These are phyloP conservation scores for Atkinsonella hypoxylon DNA, from an alignment of 2,329 filamentous ascomycete genomes.

Conservation along the genomic window DNA sequence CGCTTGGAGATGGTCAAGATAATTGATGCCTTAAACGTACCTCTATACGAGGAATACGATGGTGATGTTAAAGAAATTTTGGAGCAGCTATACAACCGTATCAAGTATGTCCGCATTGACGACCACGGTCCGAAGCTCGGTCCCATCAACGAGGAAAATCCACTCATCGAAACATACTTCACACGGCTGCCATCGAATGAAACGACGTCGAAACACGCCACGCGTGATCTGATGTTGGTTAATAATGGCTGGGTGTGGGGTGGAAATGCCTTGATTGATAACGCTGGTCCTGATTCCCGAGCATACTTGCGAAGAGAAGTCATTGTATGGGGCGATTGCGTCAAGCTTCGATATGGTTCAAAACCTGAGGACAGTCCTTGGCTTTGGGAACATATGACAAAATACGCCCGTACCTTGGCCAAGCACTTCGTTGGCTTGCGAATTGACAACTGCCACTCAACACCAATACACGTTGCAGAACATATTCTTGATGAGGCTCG, in stretches of 20 bases:
- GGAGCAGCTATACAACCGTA: conserved; percentile 84
- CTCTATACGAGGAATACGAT: conserved; percentile 89
- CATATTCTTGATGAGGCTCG: conserved; percentile 92
- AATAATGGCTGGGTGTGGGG: conserved; percentile 99
- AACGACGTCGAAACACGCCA: conserved; percentile 62
- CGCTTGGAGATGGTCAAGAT: conserved; percentile 48
- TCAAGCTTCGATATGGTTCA: conserved; percentile 84
- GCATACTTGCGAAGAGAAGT: conserved; percentile 95
- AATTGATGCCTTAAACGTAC: conserved; percentile 74
- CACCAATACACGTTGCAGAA: conserved; percentile 85
- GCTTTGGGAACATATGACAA: conserved; percentile 91
- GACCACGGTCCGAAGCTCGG: conserved; percentile 81
- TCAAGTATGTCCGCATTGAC: conserved; percentile 91
- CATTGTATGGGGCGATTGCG: conserved; percentile 97
- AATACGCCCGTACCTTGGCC: conserved; percentile 83
- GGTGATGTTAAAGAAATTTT: conserved; percentile 69
- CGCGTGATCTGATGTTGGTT: conserved; percentile 66
- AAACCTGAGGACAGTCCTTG: conserved; percentile 77
- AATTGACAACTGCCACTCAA: conserved; percentile 97
- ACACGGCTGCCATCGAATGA: conserved; percentile 75
- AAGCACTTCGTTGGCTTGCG: conserved; percentile 93
- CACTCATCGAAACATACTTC: conserved; percentile 90
- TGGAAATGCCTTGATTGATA: conserved; percentile 85
- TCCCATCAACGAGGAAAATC: conserved; percentile 61
- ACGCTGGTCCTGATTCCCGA: conserved; percentile 77